phyloP scores from a whole-genome alignment of 1,284 basidiomycete genomes.

The Cutaneotrichosporon sp. region DNA sequence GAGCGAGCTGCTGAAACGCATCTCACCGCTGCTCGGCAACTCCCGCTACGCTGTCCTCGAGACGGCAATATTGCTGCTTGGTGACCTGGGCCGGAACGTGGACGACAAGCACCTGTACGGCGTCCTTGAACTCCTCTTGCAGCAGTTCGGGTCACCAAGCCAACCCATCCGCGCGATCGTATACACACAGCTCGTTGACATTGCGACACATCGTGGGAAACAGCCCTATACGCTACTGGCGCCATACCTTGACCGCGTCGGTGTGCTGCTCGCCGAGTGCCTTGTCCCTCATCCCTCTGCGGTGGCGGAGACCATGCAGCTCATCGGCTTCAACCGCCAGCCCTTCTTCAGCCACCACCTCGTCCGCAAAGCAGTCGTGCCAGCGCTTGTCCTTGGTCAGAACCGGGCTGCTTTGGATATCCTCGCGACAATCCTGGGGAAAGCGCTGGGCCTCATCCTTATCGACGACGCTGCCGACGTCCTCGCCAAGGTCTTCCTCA shows the following conservation, averaged over 20 bases:
- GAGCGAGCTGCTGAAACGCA: neutral
- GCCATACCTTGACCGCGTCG: conserved; percentile 68
- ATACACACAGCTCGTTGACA: conserved; percentile 65
- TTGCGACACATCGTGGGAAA: conserved; percentile 58
- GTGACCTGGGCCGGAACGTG: conserved; percentile 56
- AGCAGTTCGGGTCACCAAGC: conserved; percentile 66
- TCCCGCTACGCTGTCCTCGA: conserved; percentile 20
- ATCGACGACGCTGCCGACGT: conserved; percentile 65
- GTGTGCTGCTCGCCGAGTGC: conserved; percentile 64
- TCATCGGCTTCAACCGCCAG: conserved; percentile 44
- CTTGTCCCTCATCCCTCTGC: conserved; percentile 61
- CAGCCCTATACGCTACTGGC: conserved; percentile 67
- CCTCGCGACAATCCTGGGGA: conserved; percentile 57
- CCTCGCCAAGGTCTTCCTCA: conserved; percentile 69
- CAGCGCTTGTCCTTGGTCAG: conserved; percentile 65
- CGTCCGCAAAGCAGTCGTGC: conserved; percentile 67
- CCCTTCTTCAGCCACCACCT: conserved; percentile 64
- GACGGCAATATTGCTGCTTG: conserved; percentile 33
- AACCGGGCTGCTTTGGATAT: conserved; percentile 57
- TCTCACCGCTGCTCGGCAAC: neutral
- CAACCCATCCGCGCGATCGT: conserved; percentile 68
- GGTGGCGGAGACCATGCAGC: conserved; percentile 43
- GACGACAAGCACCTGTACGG: conserved; percentile 61
- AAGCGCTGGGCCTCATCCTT: conserved; percentile 62
- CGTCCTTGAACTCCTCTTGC: conserved; percentile 65